phyloP scores from a whole-genome alignment of 306 rosid species.

The Cicer pinnatifidum region DNA sequence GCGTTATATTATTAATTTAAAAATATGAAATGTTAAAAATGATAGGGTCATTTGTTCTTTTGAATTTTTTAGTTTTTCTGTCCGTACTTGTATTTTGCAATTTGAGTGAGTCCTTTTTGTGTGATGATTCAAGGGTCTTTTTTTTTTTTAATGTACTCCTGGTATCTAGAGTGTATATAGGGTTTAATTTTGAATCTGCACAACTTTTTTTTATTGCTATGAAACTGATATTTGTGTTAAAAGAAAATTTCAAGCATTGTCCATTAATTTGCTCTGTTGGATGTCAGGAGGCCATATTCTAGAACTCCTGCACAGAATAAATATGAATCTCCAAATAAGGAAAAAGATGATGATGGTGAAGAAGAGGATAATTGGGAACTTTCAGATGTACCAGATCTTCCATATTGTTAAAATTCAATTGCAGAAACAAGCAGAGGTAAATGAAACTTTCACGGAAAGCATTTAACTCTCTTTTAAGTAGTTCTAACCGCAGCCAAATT shows the following conservation, averaged over 20 bases:
- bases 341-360: constrained; percentile 10
- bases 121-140: too few relatives aligned
- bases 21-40: too few relatives aligned
- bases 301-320: constrained; percentile 26
- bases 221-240: constrained; percentile 5
- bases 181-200: constrained; percentile 3
- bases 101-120: too few relatives aligned
- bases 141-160: background rate
- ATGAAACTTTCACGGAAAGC: background rate
- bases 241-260: constrained; percentile 1
- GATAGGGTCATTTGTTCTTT: too few relatives aligned
- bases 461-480: background rate
- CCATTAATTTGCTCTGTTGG: constrained; percentile 38
- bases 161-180: constrained; percentile 1
- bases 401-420: constrained; percentile 35
- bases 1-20: too few relatives aligned
- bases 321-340: constrained; percentile 17
- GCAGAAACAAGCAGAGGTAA: constrained; percentile 2
- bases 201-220: background rate
- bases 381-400: constrained; percentile 44
- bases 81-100: too few relatives aligned
- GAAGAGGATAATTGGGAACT: constrained; percentile 48
- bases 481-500: too few relatives aligned
- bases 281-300: constrained; percentile 41
- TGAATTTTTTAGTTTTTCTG: too few relatives aligned